phyloP scores from a whole-genome alignment of 768 basidiomycete species.

The Polyporus arcularius region DNA sequence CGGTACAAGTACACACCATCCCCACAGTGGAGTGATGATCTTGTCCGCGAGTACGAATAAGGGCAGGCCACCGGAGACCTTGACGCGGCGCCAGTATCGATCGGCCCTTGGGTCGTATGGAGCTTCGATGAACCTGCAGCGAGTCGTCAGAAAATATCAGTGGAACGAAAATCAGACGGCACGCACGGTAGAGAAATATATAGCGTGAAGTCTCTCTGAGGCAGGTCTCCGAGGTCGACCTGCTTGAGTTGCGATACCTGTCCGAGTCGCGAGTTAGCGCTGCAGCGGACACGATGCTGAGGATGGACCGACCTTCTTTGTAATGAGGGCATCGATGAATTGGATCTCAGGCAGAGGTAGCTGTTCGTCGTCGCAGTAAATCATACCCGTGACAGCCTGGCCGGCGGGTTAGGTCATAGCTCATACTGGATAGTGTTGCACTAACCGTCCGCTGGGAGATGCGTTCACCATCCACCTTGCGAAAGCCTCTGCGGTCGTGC shows the following conservation, averaged over 20 bases:
- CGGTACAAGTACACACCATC: too few relatives aligned
- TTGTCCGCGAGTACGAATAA: slow-evolving; percentile 12
- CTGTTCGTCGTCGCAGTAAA: background rate
- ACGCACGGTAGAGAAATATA: slow-evolving; percentile 4
- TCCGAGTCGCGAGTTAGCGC: too few relatives aligned
- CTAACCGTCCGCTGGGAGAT: background rate
- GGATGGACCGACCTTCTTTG: slow-evolving; percentile 3
- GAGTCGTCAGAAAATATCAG: too few relatives aligned
- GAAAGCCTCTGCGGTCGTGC: background rate
- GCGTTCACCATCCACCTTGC: background rate
- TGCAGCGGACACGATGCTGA: background rate
- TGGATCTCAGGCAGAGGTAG: background rate
- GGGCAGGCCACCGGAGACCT: slow-evolving; percentile 7
- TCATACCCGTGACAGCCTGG: background rate
- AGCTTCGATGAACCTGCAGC: background rate
- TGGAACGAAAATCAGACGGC: too few relatives aligned
- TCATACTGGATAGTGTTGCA: background rate
- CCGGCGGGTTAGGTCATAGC: too few relatives aligned
- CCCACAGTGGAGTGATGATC: slow-evolving; percentile 9
- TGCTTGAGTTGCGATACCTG: background rate
- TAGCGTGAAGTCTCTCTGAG: slow-evolving; percentile 4
- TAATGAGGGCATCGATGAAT: slow-evolving; percentile 6
- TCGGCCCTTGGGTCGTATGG: background rate
- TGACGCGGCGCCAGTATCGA: background rate
- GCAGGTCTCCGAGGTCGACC: background rate